A percentile compares a stretch with the other conserved stretches of the same genome.
phyloP scores from a whole-genome alignment of 2,329 filamentous ascomycete genomes.

The Fusarium musae region DNA sequence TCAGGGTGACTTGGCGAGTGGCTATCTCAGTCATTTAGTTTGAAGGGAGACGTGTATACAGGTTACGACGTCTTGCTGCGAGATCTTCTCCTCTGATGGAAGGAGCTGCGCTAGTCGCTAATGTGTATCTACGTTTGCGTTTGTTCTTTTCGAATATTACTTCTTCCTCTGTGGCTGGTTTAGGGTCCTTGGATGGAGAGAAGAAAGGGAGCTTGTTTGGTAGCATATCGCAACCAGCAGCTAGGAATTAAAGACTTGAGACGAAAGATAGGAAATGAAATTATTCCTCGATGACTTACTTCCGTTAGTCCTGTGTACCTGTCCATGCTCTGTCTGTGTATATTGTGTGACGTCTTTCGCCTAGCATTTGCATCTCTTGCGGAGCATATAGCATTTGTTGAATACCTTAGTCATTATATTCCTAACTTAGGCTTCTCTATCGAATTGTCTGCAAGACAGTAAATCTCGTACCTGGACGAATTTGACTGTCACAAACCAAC shows the following conservation, averaged over 20 bases:
- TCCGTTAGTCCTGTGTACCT: neutral
- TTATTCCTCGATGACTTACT: slow-evolving; percentile 30
- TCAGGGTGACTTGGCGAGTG: slow-evolving; percentile 24
- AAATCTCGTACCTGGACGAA: neutral
- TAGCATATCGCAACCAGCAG: slow-evolving; percentile 14
- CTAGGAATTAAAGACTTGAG: slow-evolving; percentile 38
- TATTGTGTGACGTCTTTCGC: neutral
- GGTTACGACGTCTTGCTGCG: slow-evolving; percentile 29
- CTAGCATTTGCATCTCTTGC: neutral
- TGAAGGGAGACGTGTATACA: slow-evolving; percentile 20
- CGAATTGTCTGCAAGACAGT: neutral
- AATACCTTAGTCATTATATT: neutral
- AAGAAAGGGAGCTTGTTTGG: slow-evolving; percentile 21
- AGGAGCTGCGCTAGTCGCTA: slow-evolving; percentile 43
- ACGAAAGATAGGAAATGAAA: slow-evolving; percentile 44
- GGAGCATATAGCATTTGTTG: neutral
- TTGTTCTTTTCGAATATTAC: slow-evolving; percentile 40
- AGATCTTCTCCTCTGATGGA: slow-evolving; percentile 3
- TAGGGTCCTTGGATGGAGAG: slow-evolving; percentile 40
- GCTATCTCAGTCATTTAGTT: slow-evolving; percentile 10
- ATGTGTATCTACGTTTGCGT: slow-evolving; percentile 44
- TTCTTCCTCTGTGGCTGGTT: slow-evolving; percentile 36
- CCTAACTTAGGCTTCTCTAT: neutral
- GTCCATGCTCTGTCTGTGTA: neutral
- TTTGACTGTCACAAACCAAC: neutral